Percentiles rank a stretch among this genome's conserved stretches.
Conservation (phyloP, 805 yeast genomes). For the Candida coleopterorum region DNA sequence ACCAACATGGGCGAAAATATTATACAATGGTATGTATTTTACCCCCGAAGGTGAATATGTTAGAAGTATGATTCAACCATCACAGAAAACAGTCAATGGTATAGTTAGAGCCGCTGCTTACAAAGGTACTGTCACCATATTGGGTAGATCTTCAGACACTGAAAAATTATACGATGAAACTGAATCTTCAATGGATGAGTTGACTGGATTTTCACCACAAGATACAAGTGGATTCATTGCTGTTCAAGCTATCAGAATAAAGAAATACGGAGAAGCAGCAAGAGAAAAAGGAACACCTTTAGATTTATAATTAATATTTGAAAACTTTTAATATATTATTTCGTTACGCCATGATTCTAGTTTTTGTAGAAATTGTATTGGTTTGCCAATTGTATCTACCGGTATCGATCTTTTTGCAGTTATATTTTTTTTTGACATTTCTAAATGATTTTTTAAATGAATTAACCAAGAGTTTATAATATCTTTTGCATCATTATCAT, state of each 20-base stretch:
- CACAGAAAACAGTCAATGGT: slow-evolving; percentile 94
- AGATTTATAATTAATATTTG: slow-evolving; percentile 29
- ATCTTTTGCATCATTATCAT: slow-evolving; percentile 3
- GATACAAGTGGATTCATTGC: slow-evolving; percentile 97
- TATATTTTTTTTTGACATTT: slow-evolving; percentile 26
- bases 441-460: slow-evolving; percentile 28
- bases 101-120: slow-evolving; percentile 89
- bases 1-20: slow-evolving; percentile 79
- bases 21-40: slow-evolving; percentile 97
- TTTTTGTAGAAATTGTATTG: slow-evolving; percentile 5
- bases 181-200: slow-evolving; percentile 98
- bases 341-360: slow-evolving; percentile 7
- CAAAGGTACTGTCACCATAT: slow-evolving; percentile 79
- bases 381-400: slow-evolving; percentile 20
- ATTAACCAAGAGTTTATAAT: slow-evolving; percentile 12
- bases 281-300: slow-evolving; percentile 66
- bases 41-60: slow-evolving; percentile 97
- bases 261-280: slow-evolving; percentile 95
- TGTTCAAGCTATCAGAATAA: slow-evolving; percentile 96
- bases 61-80: slow-evolving; percentile 89
- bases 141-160: slow-evolving; percentile 93
- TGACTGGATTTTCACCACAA: slow-evolving; percentile 95
- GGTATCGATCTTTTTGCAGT: slow-evolving; percentile 35
- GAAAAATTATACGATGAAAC: slow-evolving; percentile 97
- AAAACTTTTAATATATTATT: slow-evolving; percentile 2